phyloP scores from a whole-genome alignment of 1,284 basidiomycete genomes.

The Cystobasidium slooffiae region DNA sequence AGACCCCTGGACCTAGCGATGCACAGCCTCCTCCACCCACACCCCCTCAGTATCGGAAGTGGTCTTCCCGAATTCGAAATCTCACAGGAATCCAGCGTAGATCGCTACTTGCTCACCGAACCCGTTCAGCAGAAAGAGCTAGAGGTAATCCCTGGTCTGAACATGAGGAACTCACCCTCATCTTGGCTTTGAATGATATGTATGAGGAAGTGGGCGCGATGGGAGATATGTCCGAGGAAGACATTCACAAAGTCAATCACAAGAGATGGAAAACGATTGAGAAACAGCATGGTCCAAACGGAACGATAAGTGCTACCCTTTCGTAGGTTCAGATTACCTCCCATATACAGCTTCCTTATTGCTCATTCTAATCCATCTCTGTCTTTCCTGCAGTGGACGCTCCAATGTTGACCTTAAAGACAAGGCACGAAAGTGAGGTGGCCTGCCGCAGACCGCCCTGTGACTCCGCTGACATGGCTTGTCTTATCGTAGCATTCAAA shows the following conservation, averaged over 20 bases:
- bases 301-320: conserved; percentile 3
- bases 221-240: neutral
- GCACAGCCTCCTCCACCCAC: neutral
- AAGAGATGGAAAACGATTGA: conserved; percentile 16
- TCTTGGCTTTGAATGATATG: conserved; percentile 29
- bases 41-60: neutral
- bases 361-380: neutral
- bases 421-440: conserved; percentile 27
- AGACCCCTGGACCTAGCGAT: neutral
- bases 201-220: neutral
- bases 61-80: neutral
- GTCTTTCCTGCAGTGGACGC: neutral
- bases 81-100: neutral
- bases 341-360: neutral
- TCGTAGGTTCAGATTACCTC: neutral
- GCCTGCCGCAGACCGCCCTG: neutral
- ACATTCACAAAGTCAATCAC: neutral
- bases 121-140: neutral
- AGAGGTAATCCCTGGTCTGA: conserved; percentile 14
- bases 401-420: conserved; percentile 28
- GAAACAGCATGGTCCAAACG: conserved; percentile 10
- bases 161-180: conserved; percentile 25
- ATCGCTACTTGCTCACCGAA: conserved; percentile 11
- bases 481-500: conserved; percentile 17
- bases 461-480: neutral